Evolutionary conservation across 306 rosid genomes (phyloP), one percentile per base, ranked within the genome.

Genomic region (Sechiopsis laciniata): DNA sequence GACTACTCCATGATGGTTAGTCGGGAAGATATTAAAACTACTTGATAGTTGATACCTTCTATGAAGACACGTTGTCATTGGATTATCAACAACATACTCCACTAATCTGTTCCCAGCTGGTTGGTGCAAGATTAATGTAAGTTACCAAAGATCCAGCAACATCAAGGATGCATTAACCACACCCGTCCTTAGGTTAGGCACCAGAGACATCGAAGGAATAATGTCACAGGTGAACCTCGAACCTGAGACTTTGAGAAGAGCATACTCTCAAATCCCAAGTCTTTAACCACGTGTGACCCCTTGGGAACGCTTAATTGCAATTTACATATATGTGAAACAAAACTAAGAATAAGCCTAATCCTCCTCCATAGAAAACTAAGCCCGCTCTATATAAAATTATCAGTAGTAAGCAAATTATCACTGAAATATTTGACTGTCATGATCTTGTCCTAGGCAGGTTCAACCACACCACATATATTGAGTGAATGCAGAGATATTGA

Each of bases 301-400:
- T n/a, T n/a, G n/a, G n/a, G n/a, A n/a, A n/a, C 90, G 96, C 90
- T 93, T 93, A 74, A 93, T 93, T 79, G 84, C 83, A 65, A 91
- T 26, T 26, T 24, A 93, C 88, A 75, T 93, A 93, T 37, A 88
- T 88, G 76, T 90, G 98, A 74, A 93, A 90, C 87, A 90, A 81
- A 32, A 88, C 10, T 29, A 90, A 71, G 12, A 97, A 85, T 77
- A 90, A n/a, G n/a, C n/a, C n/a, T n/a, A n/a, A n/a, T n/a, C n/a
- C n/a, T n/a, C n/a, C n/a, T n/a, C n/a, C n/a, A n/a, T n/a, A n/a
- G 2, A 26, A 26, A 26, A 26, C 29, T 26, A 26, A 1, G 29
- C 29, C 29, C 29, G n/a, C n/a, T n/a, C n/a, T n/a, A n/a, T n/a
- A n/a, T n/a, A n/a, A n/a, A n/a, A n/a, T n/a, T n/a, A n/a, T n/a